A percentile compares a stretch with the other conserved stretches of the same genome.
Evolutionary conservation across 345 rosid genomes (phyloP).

Genomic region (Nasturtium officinale): DNA sequence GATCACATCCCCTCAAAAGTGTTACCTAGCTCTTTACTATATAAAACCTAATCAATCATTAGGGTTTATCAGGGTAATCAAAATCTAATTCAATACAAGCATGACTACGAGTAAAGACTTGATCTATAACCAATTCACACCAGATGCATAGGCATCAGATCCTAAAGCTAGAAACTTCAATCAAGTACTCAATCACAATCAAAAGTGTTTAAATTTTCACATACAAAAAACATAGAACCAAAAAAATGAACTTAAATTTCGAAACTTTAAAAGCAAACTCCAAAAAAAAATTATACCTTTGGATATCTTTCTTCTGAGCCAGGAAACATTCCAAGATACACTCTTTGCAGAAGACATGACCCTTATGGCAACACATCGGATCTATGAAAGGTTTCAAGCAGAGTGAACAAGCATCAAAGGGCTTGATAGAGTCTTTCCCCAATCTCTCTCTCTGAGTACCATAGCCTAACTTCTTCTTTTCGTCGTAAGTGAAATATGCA

Average conservation of each 20-base stretch:
- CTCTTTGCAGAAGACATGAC: constrained; percentile 88
- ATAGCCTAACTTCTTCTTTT: constrained; percentile 89
- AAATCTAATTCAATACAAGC: background rate
- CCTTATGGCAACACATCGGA: constrained; percentile 90
- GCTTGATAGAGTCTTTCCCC: constrained; percentile 92
- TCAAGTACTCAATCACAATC: constrained; percentile 7
- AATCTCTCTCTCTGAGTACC: constrained; percentile 97
- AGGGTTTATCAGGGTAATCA: background rate
- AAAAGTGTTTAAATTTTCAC: background rate
- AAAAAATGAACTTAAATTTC: background rate
- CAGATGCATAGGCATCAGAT: no score
- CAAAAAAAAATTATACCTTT: constrained; percentile 48
- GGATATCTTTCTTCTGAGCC: constrained; percentile 88
- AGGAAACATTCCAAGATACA: constrained; percentile 89
- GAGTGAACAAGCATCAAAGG: constrained; percentile 92
- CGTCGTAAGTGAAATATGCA: constrained; percentile 97
- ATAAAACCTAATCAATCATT: no score
- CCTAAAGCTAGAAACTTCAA: constrained; percentile 8
- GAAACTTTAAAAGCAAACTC: background rate
- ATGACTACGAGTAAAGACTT: background rate
- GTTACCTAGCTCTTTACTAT: background rate
- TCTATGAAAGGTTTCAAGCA: constrained; percentile 89
- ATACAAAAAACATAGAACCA: background rate
- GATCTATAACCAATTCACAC: no score
- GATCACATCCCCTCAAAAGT: background rate